Percentiles rank a stretch among this genome's conserved stretches.
Conservation (phyloP, 2,329 filamentous ascomycete species). For the Fusarium luffae region DNA sequence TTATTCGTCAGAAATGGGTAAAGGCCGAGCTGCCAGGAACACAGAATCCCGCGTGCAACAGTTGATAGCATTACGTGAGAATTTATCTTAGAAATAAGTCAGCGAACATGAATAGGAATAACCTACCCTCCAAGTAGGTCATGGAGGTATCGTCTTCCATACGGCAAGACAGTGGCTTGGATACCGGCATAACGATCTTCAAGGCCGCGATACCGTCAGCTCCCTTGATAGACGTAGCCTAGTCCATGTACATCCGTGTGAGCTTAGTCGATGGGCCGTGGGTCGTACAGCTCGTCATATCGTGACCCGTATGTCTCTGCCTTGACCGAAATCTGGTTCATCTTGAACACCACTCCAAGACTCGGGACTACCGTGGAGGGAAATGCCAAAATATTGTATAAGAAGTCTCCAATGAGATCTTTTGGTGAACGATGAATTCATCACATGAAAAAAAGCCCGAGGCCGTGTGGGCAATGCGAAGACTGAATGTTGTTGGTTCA, state of each 20-base stretch:
- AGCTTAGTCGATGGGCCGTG: slow-evolving; percentile 21
- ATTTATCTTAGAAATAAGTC: slow-evolving; percentile 19
- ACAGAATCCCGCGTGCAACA: slow-evolving; percentile 24
- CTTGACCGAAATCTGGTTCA: slow-evolving; percentile 16
- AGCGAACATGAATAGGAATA: not conserved
- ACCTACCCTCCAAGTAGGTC: not conserved
- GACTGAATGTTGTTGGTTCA: not conserved
- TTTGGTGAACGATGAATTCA: not conserved
- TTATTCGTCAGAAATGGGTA: not conserved
- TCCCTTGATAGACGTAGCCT: slow-evolving; percentile 13
- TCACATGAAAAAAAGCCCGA: too few species aligned
- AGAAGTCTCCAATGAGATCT: not conserved
- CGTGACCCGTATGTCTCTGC: slow-evolving; percentile 6
- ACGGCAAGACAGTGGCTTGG: slow-evolving; percentile 38
- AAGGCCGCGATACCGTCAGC: slow-evolving; percentile 26
- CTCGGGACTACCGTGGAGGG: slow-evolving; percentile 14
- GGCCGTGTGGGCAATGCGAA: not conserved
- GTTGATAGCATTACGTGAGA: slow-evolving; percentile 37
- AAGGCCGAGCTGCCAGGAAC: slow-evolving; percentile 22
- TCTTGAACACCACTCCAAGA: slow-evolving; percentile 6
- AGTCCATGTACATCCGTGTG: slow-evolving; percentile 23
- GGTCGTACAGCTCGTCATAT: slow-evolving; percentile 37
- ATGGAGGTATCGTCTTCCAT: slow-evolving; percentile 12
- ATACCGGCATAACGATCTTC: slow-evolving; percentile 12
- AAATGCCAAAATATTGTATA: slow-evolving; percentile 2